Conservation (phyloP, 345 rosid genomes). For the Raphanus raphanistrum region DNA sequence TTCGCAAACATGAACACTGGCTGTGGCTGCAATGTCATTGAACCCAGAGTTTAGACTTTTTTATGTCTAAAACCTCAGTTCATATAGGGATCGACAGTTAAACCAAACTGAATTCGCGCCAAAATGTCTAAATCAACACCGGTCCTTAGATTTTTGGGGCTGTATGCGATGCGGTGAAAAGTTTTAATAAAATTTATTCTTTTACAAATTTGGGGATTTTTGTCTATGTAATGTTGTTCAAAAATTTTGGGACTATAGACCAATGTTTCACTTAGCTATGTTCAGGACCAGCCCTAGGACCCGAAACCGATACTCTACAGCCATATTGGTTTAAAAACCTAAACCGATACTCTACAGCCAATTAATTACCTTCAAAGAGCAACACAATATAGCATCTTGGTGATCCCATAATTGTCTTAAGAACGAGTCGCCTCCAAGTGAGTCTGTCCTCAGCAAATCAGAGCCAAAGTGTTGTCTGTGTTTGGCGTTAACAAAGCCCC, state of each 20-base stretch:
- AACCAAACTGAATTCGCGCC: not conserved
- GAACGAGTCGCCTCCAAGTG: conserved; percentile 50
- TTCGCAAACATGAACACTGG: conserved; percentile 94
- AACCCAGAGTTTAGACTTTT: not conserved
- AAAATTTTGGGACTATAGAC: too few species aligned
- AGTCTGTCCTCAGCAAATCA: conserved; percentile 65
- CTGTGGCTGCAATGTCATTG: conserved; percentile 55
- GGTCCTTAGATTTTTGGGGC: too few species aligned
- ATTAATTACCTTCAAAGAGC: conserved; percentile 72
- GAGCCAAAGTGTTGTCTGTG: conserved; percentile 71
- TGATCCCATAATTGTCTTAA: conserved; percentile 87
- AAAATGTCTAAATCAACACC: too few species aligned
- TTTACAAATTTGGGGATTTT: too few species aligned
- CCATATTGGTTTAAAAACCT: not conserved
- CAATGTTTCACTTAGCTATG: too few species aligned
- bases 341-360: not conserved
- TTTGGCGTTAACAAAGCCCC: conserved; percentile 3
- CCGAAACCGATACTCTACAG: too few species aligned
- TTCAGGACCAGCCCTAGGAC: too few species aligned
- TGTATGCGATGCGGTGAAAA: too few species aligned
- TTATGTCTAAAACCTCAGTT: not conserved
- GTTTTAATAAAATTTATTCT: too few species aligned
- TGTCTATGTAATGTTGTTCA: too few species aligned
- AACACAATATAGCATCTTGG: conserved; percentile 89
- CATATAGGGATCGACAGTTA: too few species aligned